These are phyloP conservation scores for Excoecaria agallocha DNA, from an alignment of 345 rosid species.

Conservation along the genomic window DNA sequence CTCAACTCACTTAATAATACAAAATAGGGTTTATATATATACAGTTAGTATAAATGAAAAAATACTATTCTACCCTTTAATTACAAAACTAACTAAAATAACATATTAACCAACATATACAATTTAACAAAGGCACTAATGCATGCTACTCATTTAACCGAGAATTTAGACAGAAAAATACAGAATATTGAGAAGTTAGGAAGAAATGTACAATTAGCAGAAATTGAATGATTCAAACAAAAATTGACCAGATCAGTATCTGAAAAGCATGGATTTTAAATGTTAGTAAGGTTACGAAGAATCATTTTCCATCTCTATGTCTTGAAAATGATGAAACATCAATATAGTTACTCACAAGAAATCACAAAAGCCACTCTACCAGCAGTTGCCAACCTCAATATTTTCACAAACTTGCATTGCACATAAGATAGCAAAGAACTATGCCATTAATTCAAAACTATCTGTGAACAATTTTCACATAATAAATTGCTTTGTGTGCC, in stretches of 20 bases:
- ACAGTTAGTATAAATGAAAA: too few relatives aligned
- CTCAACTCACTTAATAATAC: too few relatives aligned
- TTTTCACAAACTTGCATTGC: background rate
- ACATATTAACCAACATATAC: too few relatives aligned
- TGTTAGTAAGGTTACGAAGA: background rate
- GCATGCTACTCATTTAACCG: background rate
- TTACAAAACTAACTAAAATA: too few relatives aligned
- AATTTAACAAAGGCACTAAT: background rate
- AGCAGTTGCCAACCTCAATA: background rate
- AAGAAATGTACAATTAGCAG: background rate
- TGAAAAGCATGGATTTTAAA: background rate
- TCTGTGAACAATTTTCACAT: background rate
- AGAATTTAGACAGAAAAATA: background rate
- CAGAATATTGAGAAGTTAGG: background rate
- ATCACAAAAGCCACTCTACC: background rate
- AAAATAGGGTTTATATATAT: too few relatives aligned
- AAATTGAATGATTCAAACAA: background rate
- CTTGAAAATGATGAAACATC: background rate
- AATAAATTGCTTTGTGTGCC: background rate
- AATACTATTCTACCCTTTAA: too few relatives aligned
- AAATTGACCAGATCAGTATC: background rate
- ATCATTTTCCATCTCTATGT: background rate
- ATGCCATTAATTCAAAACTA: background rate
- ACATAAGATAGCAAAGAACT: background rate
- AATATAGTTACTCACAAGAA: background rate